Conservation (phyloP, 1,284 basidiomycete genomes). For the Mycena citricolor region DNA sequence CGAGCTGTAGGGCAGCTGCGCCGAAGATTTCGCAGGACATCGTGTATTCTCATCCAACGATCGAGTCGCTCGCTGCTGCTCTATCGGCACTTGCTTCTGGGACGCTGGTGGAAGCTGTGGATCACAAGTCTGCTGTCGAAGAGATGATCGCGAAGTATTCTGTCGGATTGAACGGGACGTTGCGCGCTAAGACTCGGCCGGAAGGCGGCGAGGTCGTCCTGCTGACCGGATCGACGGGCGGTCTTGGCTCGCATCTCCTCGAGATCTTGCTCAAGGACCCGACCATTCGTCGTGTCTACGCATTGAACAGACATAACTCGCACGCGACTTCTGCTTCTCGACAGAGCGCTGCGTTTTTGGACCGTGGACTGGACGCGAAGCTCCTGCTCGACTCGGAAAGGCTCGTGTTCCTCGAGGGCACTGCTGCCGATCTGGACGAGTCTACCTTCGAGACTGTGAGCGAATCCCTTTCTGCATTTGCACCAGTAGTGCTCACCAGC, state of each 20-base stretch:
- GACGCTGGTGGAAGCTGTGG: background rate
- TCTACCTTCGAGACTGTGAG: slow-evolving; percentile 1
- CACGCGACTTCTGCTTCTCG: slow-evolving; percentile 12
- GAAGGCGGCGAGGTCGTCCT: slow-evolving; percentile 25
- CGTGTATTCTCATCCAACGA: slow-evolving; percentile 31
- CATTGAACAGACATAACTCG: slow-evolving; percentile 24
- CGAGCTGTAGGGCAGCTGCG: too few relatives aligned
- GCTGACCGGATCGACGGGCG: slow-evolving; percentile 37
- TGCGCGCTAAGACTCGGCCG: background rate
- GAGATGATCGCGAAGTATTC: slow-evolving; percentile 36
- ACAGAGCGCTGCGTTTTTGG: slow-evolving; percentile 24
- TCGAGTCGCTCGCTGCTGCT: slow-evolving; percentile 22
- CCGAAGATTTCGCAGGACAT: slow-evolving; percentile 27
- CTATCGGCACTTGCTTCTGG: slow-evolving; percentile 18
- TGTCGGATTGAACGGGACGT: slow-evolving; percentile 22
- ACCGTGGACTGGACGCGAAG: slow-evolving; percentile 20
- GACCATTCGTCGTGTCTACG: slow-evolving; percentile 29
- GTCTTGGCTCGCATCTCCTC: slow-evolving; percentile 35
- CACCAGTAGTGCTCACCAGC: background rate
- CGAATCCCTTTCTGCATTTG: too few relatives aligned
- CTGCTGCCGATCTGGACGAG: slow-evolving; percentile 3
- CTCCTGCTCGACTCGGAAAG: slow-evolving; percentile 23
- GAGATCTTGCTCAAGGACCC: slow-evolving; percentile 27
- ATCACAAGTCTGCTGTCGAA: slow-evolving; percentile 28
- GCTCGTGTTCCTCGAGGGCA: slow-evolving; percentile 27